These are phyloP conservation scores for Solanum aculeatissimum DNA, from an alignment of 305 asterid species.

Conservation along the genomic window DNA sequence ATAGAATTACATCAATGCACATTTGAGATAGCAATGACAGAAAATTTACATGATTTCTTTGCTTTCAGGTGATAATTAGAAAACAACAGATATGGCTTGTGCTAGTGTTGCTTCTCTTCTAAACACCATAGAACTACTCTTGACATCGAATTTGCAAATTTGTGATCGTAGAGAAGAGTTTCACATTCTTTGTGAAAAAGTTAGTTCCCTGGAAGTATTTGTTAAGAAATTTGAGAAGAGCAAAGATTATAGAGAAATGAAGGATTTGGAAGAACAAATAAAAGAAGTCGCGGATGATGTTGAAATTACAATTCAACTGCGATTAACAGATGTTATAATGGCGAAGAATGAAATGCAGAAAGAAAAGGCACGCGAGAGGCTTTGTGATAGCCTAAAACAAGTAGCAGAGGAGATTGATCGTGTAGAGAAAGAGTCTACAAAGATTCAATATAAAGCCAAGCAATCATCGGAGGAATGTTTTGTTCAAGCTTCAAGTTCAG, in stretches of 20 bases:
- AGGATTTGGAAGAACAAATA: background rate
- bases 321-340: background rate
- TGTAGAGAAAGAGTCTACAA: background rate
- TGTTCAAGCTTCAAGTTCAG: background rate
- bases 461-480: background rate
- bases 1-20: no score
- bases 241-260: background rate
- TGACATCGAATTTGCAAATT: background rate
- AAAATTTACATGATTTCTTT: no score
- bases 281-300: background rate
- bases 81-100: background rate
- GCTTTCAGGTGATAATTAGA: no score
- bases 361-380: background rate
- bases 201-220: background rate
- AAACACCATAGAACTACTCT: background rate
- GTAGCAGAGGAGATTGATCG: background rate
- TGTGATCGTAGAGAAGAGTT: background rate
- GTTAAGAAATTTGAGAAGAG: background rate
- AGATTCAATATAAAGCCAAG: background rate
- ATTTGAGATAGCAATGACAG: no score
- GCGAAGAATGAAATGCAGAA: background rate
- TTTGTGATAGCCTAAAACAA: background rate
- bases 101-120: background rate
- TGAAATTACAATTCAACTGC: background rate
- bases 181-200: background rate